phyloP scores from a whole-genome alignment of 257 asterid genomes.

The Gentiana dahurica region DNA sequence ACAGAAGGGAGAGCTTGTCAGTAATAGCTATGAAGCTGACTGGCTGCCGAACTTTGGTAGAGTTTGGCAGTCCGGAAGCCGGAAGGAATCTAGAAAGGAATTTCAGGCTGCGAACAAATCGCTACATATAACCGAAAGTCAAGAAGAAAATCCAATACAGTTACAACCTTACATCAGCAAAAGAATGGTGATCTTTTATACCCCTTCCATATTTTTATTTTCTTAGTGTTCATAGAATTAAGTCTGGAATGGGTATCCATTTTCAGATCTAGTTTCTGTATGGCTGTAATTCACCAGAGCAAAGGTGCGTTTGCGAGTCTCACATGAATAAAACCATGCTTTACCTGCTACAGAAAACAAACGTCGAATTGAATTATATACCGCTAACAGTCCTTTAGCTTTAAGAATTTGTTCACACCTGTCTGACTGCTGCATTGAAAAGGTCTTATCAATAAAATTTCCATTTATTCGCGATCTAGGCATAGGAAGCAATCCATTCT shows the following conservation, averaged over 20 bases:
- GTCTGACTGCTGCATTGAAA: too few relatives aligned
- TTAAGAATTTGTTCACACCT: too few relatives aligned
- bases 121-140: slow-evolving; percentile 26
- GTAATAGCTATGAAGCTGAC: slow-evolving; percentile 34
- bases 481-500: too few relatives aligned
- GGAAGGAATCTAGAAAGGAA: slow-evolving; percentile 78
- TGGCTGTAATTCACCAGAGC: background rate
- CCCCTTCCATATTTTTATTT: background rate
- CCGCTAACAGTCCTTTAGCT: too few relatives aligned
- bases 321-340: too few relatives aligned
- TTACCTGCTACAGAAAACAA: too few relatives aligned
- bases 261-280: background rate
- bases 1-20: slow-evolving; percentile 55
- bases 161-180: slow-evolving; percentile 89
- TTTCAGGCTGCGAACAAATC: slow-evolving; percentile 42
- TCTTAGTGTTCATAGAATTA: background rate
- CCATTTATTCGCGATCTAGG: too few relatives aligned
- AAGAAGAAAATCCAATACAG: slow-evolving; percentile 25
- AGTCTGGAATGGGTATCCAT: background rate
- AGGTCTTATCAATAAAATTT: too few relatives aligned
- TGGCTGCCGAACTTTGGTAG: slow-evolving; percentile 98
- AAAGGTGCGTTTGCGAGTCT: too few relatives aligned
- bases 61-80: slow-evolving; percentile 92
- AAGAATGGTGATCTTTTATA: slow-evolving; percentile 51
- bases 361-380: too few relatives aligned